Evolutionary conservation across 2,329 filamentous ascomycete genomes (phyloP), one percentile per base, ranked within the genome.

Genomic region (Cladobotryum mycophilum): DNA sequence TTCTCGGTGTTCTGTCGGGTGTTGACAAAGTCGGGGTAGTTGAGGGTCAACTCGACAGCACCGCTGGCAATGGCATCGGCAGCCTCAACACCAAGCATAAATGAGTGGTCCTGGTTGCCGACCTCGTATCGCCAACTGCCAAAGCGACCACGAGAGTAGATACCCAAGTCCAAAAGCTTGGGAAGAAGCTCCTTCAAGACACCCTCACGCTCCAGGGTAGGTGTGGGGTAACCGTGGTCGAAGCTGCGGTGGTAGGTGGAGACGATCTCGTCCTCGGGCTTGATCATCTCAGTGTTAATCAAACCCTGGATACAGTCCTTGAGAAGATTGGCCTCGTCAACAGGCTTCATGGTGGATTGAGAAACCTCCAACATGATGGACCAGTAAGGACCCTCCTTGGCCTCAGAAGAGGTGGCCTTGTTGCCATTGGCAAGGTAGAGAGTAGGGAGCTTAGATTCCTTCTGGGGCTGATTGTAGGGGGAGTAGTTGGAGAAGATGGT

Each of bases 401-500:
- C 74, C 64, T 88, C 84, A 46, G 76, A 78, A 61, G 82, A 88
- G 55, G 77, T 71, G 52, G 90, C 81, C 75, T 89, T 89, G 71
- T 84, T 87, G 69, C 93, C 93, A 63, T 96, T 80, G 52, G 87
- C 93, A 40, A 91, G 79, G 70, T 91, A 87, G 61, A 89, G 75
- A 18, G 93, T 97, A 37, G 90, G 82, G 51, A 99, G 83, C 79
- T 95, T 93, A 67, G 79, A 85, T 52, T 85, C 84, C 53, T 83
- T 78, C 59, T 88, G 76, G 34, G 93, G 93, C 76, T 97, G 93
- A 80, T 99, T 99, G 82, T 95, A 85, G 48, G 92, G 93, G 18
- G 93, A 97, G 81, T 99, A 99, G 82, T 99, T 99, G 73, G 92
- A 97, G 83, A 99, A 99, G 76, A 99, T 97, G 67, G 93, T 99